Evolutionary conservation across 1,139 yeast genomes (phyloP).

Genomic region (Geotrichum aggregatum): DNA sequence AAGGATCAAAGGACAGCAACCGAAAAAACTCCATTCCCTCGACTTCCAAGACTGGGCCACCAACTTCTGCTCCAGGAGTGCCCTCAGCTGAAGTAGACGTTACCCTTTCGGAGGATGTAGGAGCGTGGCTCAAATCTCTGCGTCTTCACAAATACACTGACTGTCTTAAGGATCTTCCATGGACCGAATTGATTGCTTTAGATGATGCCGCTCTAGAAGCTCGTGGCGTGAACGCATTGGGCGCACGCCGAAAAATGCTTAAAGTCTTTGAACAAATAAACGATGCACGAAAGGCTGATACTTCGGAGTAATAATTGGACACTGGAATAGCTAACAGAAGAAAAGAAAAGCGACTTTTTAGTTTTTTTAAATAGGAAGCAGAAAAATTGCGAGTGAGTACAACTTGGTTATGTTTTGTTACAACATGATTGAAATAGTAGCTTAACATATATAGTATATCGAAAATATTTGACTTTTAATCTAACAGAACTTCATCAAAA

Average conservation of each 20-base stretch:
- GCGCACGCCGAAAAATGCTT: constrained; percentile 87
- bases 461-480: no score
- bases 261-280: constrained; percentile 86
- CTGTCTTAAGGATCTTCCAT: constrained; percentile 64
- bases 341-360: no score
- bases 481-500: no score
- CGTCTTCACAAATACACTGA: constrained; percentile 92
- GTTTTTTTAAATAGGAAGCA: no score
- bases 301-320: neutral
- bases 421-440: no score
- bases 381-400: neutral
- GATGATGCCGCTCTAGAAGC: constrained; percentile 65
- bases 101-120: constrained; percentile 68
- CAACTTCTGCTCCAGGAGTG: neutral
- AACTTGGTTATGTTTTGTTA: neutral
- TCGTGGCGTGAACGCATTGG: constrained; percentile 86
- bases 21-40: constrained; percentile 6
- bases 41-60: constrained; percentile 5
- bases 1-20: constrained; percentile 5
- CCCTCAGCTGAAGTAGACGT: constrained; percentile 44
- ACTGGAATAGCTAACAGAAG: no score
- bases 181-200: constrained; percentile 74
- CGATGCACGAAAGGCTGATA: constrained; percentile 34
- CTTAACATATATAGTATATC: no score
- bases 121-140: constrained; percentile 86